A percentile compares a stretch with the other conserved stretches of the same genome.
Conservation (phyloP, 176 grass and related monocot genomes). For the Triticum timopheevii region DNA sequence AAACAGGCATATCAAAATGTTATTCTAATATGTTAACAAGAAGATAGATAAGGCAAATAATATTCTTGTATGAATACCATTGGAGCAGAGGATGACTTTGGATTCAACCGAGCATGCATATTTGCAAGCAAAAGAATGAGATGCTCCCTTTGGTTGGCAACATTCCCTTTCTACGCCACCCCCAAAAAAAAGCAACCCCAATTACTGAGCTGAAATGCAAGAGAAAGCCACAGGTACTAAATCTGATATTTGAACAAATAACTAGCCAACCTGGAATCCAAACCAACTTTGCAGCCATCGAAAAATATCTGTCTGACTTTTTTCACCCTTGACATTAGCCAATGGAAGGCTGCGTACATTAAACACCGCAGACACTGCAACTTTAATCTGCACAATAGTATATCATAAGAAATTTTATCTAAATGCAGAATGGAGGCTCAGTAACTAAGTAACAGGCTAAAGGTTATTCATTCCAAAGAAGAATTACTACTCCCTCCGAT, state of each 20-base stretch:
- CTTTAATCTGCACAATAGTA: slow-evolving; percentile 61
- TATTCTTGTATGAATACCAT: slow-evolving; percentile 51
- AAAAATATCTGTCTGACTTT: slow-evolving; percentile 58
- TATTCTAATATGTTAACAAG: slow-evolving; percentile 25
- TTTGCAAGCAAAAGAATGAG: slow-evolving; percentile 94
- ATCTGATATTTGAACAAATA: slow-evolving; percentile 7
- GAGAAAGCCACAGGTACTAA: slow-evolving; percentile 7
- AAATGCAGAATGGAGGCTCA: background rate
- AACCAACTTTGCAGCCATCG: slow-evolving; percentile 95
- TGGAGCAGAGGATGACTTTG: slow-evolving; percentile 64
- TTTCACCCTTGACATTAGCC: slow-evolving; percentile 47
- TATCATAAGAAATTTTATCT: background rate
- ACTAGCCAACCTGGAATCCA: slow-evolving; percentile 75
- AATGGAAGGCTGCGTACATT: slow-evolving; percentile 80
- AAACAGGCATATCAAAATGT: slow-evolving; percentile 23
- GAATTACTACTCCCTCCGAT: background rate
- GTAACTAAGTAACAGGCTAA: background rate
- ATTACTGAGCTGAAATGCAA: slow-evolving; percentile 29
- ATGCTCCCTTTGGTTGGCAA: slow-evolving; percentile 95
- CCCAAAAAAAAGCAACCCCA: slow-evolving; percentile 14
- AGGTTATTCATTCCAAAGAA: background rate
- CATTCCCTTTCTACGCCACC: slow-evolving; percentile 75
- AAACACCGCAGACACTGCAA: slow-evolving; percentile 72
- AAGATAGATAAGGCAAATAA: slow-evolving; percentile 28
- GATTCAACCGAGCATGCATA: slow-evolving; percentile 70